Evolutionary conservation across 1,284 basidiomycete species (phyloP).

Genomic region (Microbotryum scabiosae): DNA sequence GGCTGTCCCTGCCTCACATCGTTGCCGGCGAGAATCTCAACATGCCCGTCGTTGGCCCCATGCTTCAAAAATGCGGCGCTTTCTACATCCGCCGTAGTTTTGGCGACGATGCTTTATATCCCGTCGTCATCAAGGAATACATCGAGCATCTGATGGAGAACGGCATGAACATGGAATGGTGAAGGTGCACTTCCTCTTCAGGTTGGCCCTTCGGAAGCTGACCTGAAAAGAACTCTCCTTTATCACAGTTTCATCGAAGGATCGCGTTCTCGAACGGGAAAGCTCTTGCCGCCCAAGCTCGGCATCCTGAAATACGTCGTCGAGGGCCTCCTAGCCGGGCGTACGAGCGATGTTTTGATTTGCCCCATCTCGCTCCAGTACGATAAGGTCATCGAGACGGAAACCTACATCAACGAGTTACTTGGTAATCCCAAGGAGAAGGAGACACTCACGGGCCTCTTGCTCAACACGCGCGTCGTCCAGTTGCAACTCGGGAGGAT

Average conservation of each 20-base stretch:
- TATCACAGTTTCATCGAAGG: constrained; percentile 38
- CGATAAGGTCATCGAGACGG: constrained; percentile 42
- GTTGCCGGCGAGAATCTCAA: constrained; percentile 41
- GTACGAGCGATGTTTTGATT: constrained; percentile 39
- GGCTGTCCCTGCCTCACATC: constrained; percentile 40
- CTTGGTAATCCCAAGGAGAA: constrained; percentile 42
- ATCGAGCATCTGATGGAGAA: constrained; percentile 38
- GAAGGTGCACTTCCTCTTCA: background rate
- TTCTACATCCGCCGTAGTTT: constrained; percentile 41
- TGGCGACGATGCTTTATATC: constrained; percentile 40
- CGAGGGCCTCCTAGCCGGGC: constrained; percentile 34
- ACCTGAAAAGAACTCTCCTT: too few species aligned
- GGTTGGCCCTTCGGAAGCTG: background rate
- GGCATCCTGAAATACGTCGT: constrained; percentile 42
- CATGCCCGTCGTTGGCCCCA: constrained; percentile 35
- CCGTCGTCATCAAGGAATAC: constrained; percentile 40
- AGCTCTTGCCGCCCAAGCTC: constrained; percentile 41
- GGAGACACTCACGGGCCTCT: constrained; percentile 39
- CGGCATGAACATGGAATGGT: constrained; percentile 39
- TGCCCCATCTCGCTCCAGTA: constrained; percentile 42
- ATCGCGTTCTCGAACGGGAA: constrained; percentile 41
- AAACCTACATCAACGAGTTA: constrained; percentile 40
- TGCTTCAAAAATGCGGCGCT: constrained; percentile 39
- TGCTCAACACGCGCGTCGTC: constrained; percentile 37
- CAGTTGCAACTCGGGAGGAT: constrained; percentile 39